Evolutionary conservation across 148 eudicot genomes (phyloP).

Genomic region (Fagopyrum esculentum): DNA sequence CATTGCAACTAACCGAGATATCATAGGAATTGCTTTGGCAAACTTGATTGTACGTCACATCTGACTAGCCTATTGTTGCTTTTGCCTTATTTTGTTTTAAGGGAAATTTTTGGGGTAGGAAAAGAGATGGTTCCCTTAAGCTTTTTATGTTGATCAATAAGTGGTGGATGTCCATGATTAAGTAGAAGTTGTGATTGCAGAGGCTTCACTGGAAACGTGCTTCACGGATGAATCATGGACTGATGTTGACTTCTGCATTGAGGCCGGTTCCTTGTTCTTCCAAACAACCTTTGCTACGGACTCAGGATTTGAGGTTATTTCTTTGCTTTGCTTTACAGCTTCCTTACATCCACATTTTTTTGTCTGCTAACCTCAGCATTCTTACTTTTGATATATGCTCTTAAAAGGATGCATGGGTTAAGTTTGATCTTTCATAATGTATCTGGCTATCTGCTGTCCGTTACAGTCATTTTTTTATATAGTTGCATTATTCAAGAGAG

Average conservation of each 20-base stretch:
- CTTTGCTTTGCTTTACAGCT: conserved; percentile 2
- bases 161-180: not conserved
- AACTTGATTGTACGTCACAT: conserved; percentile 65
- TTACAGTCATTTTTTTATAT: no score
- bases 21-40: conserved; percentile 79
- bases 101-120: not conserved
- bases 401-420: no score
- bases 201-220: conserved; percentile 95
- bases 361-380: no score
- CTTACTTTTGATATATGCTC: no score
- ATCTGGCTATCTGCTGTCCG: no score
- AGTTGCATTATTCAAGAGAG: no score
- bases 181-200: conserved; percentile 34
- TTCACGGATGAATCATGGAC: conserved; percentile 68
- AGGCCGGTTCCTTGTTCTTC: conserved; percentile 52
- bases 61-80: not conserved
- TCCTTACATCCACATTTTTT: not conserved
- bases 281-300: conserved; percentile 59
- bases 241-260: conserved; percentile 87
- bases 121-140: not conserved
- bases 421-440: no score
- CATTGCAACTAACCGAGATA: conserved; percentile 73
- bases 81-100: not conserved
- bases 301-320: conserved; percentile 61
- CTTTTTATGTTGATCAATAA: not conserved